Base-by-base conservation (phyloP, 768 basidiomycete genomes). In the Hemileccinum rubropunctum region DNA sequence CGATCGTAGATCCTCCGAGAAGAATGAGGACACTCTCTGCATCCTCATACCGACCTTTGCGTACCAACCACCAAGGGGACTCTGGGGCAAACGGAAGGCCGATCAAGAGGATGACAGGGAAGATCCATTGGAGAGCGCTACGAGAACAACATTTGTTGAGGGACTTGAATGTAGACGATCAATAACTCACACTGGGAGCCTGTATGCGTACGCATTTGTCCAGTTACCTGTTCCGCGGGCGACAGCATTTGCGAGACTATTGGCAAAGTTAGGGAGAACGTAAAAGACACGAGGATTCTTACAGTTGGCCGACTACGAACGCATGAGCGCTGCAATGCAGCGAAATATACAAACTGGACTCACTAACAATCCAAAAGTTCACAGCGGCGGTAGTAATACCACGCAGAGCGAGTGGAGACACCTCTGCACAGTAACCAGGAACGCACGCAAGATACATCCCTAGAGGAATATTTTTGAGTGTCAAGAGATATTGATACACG, bases 21-120 rank as follows among this genome's bases (percentile, higher is more conserved):
- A 47, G 36, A 3, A 28, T 0, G n/a, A 70, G 18, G 13, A 60
- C 43, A 26, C 33, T 51, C 38, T 53, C 50, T 1, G 68, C 68
- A 0, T 66, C 61, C 11, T 60, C 64, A 3, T 59, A 3, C 10
- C 60, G 50, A 37, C 66, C 66, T 35, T 60, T 58, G 6, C 68
- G 64, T 2, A 69, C 68, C 7, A 69, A 58, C 68, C 68, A 69
- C 68, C 68, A 69, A 0, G 68, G 68, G 59, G 4, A 68, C 57
- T n/a, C n/a, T n/a, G n/a, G n/a, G n/a, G n/a, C n/a, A n/a, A n/a
- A n/a, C n/a, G n/a, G n/a, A n/a, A n/a, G n/a, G n/a, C n/a, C n/a
- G n/a, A n/a, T n/a, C n/a, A n/a, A n/a, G n/a, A n/a, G n/a, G n/a
- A n/a, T n/a, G 36, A 62, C 26, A 0, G 67, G 69, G 51, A 69